Base-by-base conservation (phyloP, 208 protist species). In the Herpetomonas tarakana region DNA sequence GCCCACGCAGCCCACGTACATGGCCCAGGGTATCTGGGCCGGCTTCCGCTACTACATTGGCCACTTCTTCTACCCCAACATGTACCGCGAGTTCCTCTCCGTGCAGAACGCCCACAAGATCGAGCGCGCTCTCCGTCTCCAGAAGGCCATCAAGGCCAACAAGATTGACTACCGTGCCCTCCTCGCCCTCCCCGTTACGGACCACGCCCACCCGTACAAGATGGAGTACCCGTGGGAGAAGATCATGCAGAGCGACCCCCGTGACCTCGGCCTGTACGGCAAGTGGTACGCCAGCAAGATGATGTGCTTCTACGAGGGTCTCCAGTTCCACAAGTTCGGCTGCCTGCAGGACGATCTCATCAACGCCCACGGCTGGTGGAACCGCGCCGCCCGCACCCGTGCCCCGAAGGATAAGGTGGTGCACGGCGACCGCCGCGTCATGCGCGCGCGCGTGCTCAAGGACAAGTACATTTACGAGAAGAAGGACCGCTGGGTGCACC, bases 151-250 rank as follows among this genome's bases (percentile, higher is more conserved):
- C 68, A 96, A 96, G 74, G 86, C 86, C 30, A 96, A 96, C 81
- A 96, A 94, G 78, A 80, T 96, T 61, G 90, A 96, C 72, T 91
- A 92, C 71, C 85, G 85, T 31, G 82, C 86, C 31, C 76, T 96
- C 14, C 85, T 96, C 38, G 85, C 90, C 46, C 83, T 96, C 41
- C 90, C 90, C 46, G 90, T 96, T 44, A 92, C 84, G 2, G 90
- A 96, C 69, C 83, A 90, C 68, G 90, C 90, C 27, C 90, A 96
- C 60, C 90, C 90, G n/a, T 96, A 96, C 83, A 91, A 94, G 70
- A 87, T 93, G 83, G 86, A 96, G 72, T 92, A 94, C 54, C 86
- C 90, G 50, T 96, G 90, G 90, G 86, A 96, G 81, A 91, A 92
- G 70, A 76, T 92, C 41, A 89, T 93, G 62, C 77, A 87, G 58